Conservation (phyloP, 768 basidiomycete species). For the Nevesoporus exiguus region DNA sequence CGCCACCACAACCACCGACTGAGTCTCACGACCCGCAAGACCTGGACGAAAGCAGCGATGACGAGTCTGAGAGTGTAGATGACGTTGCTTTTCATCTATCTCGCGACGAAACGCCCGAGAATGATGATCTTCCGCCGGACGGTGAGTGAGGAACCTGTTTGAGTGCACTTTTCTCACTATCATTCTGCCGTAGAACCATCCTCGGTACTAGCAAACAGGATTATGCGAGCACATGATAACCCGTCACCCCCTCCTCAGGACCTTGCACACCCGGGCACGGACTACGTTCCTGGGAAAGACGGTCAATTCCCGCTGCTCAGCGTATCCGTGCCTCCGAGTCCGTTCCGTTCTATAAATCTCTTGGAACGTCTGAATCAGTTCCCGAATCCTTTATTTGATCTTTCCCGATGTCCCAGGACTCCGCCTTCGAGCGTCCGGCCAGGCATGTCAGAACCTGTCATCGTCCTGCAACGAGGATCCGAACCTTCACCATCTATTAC, state of each 20-base stretch:
- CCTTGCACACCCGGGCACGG: slow-evolving; percentile 12
- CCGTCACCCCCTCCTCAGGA: slow-evolving; percentile 62
- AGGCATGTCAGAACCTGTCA: neutral
- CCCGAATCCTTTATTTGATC: slow-evolving; percentile 5
- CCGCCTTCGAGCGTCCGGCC: slow-evolving; percentile 2
- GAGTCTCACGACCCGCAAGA: slow-evolving; percentile 12
- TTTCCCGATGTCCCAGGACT: neutral
- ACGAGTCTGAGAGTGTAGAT: slow-evolving; percentile 29
- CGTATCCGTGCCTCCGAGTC: slow-evolving; percentile 25
- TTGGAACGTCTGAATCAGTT: slow-evolving; percentile 26
- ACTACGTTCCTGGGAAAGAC: slow-evolving; percentile 17
- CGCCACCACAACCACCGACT: slow-evolving; percentile 25
- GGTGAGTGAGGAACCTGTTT: slow-evolving; percentile 25
- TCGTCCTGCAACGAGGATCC: slow-evolving; percentile 31
- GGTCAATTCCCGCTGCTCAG: slow-evolving; percentile 14
- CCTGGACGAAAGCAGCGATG: slow-evolving; percentile 27
- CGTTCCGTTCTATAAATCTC: slow-evolving; percentile 33
- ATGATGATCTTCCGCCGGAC: slow-evolving; percentile 44
- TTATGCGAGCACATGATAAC: slow-evolving; percentile 69
- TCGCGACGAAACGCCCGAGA: slow-evolving; percentile 48
- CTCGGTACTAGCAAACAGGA: slow-evolving; percentile 59
- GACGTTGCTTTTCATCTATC: slow-evolving; percentile 29
- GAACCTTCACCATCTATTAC: slow-evolving; percentile 36
- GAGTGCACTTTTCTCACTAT: slow-evolving; percentile 9
- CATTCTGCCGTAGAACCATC: slow-evolving; percentile 52